Evolutionary conservation across 495 filamentous ascomycete species (phyloP).

Genomic region (Xylaria nigripes): DNA sequence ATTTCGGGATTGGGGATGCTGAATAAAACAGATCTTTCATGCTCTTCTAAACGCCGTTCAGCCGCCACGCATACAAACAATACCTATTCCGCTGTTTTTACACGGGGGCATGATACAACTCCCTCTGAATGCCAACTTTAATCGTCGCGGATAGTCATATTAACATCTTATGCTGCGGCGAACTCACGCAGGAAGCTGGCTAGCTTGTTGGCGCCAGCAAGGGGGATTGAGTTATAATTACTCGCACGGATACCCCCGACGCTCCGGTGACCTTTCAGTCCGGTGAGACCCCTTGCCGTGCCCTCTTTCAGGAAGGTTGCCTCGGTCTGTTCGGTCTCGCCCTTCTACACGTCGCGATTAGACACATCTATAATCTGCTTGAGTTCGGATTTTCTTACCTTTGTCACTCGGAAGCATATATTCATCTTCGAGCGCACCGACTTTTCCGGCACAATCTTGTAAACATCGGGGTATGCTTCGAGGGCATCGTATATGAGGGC

Average conservation of each 20-base stretch:
- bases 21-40: not conserved
- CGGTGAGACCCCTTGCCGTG: constrained; percentile 47
- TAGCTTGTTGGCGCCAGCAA: constrained; percentile 51
- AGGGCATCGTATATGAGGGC: constrained; percentile 57
- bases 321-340: constrained; percentile 37
- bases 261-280: constrained; percentile 65
- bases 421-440: constrained; percentile 70
- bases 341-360: not conserved
- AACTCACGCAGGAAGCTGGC: constrained; percentile 50
- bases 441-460: constrained; percentile 59
- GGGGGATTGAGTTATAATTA: constrained; percentile 55
- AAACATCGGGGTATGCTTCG: constrained; percentile 47
- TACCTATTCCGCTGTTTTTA: no score
- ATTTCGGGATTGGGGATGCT: not conserved
- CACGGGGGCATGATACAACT: no score
- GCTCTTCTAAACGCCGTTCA: not conserved
- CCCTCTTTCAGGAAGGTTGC: constrained; percentile 63
- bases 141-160: not conserved
- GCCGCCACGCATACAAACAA: not conserved
- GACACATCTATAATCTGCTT: not conserved
- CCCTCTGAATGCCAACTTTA: no score
- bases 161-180: constrained; percentile 29
- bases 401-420: constrained; percentile 63
- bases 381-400: constrained; percentile 8
- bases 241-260: constrained; percentile 54